Evolutionary conservation across 257 asterid genomes (phyloP), one percentile per base, ranked within the genome.

Genomic region (Lycium barbarum): DNA sequence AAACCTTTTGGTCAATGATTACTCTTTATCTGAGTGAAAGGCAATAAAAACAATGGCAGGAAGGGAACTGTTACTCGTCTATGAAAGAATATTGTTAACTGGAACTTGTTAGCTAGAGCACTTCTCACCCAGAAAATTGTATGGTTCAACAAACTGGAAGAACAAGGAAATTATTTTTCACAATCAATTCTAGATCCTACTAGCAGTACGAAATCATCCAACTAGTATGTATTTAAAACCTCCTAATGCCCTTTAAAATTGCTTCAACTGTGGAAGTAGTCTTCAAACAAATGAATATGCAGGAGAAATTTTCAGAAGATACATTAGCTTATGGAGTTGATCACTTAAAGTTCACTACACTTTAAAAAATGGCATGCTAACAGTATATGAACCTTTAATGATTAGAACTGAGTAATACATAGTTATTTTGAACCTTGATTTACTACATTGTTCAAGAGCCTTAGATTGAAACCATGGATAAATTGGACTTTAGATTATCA

Each of bases 211-310:
- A 73, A 15, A 13, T 51, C 22, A 13, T 8, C 20, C 47, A 51
- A 76, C 22, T 76, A 76, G 62, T 26, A 22, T 76, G 20, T 51
- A 76, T 26, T 49, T 76, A 26, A 26, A 76, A 51, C 63, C 47
- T 76, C 26, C 13, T 51, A 26, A 76, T 76, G 26, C 22, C 45
- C 22, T 73, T 6, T 22, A 7, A 1, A 72, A 43, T n/a, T 72
- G 53, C 20, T 47, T 5, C 6, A 47, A 20, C 6, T n/a, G 22
- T 20, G 38, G 80, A 6, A 10, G 17, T 2, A 45, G 20, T 74
- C 79, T 71, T 71, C 55, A 40, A 71, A 4, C 11, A 13, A 74
- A 74, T 74, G 58, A 43, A 73, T 73, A 11, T 20, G 11, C n/a
- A 11, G 20, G 7, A 5, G 18, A 73, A 2, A 12, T 73, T 14